These are phyloP conservation scores for Globisporangium perplexum DNA, from an alignment of 352 stramenopile genomes.

Conservation along the genomic window DNA sequence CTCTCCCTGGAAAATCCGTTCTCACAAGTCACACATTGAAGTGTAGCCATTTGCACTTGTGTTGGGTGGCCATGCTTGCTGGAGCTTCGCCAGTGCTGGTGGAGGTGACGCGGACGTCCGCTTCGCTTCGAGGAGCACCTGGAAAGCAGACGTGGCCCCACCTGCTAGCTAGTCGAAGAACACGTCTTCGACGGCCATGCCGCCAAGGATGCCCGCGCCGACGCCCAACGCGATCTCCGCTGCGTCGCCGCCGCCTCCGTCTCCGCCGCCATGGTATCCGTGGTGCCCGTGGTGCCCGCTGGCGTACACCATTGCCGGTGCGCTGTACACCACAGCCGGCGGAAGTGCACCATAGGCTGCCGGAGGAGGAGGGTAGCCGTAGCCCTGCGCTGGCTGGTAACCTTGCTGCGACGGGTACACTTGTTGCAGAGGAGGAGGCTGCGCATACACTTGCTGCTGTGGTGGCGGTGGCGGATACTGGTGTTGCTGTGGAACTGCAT, in stretches of 20 bases:
- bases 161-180: slow-evolving; percentile 32
- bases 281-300: slow-evolving; percentile 30
- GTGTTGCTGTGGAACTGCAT: too few species aligned
- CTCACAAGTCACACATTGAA: too few species aligned
- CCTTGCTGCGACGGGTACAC: too few species aligned
- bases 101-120: too few species aligned
- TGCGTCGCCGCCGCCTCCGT: slow-evolving; percentile 4
- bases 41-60: too few species aligned
- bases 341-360: slow-evolving; percentile 24
- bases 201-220: slow-evolving; percentile 62
- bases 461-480: background rate
- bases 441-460: slow-evolving; percentile 9
- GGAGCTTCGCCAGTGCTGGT: too few species aligned
- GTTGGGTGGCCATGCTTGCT: too few species aligned
- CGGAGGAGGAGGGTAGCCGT: slow-evolving; percentile 23
- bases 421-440: background rate
- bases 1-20: too few species aligned
- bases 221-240: slow-evolving; percentile 60
- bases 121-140: too few species aligned
- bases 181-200: slow-evolving; percentile 64
- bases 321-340: slow-evolving; percentile 19
- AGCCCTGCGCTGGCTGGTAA: too few species aligned
- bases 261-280: slow-evolving; percentile 15
- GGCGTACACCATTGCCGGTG: slow-evolving; percentile 6
- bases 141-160: too few species aligned